These are phyloP conservation scores for Saposhnikovia divaricata DNA, from an alignment of 129 eudicot species.

Conservation along the genomic window DNA sequence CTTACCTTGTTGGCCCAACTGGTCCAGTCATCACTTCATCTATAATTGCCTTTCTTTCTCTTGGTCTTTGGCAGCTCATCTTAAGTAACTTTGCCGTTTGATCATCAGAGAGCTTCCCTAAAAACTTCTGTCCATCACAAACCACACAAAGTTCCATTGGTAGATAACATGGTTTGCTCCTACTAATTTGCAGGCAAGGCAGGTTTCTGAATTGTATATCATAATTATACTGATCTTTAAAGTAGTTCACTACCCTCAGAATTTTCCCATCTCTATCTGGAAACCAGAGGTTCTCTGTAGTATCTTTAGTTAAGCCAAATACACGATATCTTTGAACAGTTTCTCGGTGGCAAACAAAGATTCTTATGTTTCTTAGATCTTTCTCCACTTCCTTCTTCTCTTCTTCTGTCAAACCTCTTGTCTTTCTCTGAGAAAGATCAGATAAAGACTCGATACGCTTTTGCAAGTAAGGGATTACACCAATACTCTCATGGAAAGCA, in stretches of 20 bases:
- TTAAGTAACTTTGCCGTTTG: constrained; percentile 75
- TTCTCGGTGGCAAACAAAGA: constrained; percentile 78
- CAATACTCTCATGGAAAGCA: constrained; percentile 82
- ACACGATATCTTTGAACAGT: constrained; percentile 72
- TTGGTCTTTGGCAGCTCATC: constrained; percentile 84
- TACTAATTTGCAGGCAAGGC: constrained; percentile 90
- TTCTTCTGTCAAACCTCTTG: constrained; percentile 36
- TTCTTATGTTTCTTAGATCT: constrained; percentile 61
- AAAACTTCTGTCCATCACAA: constrained; percentile 93
- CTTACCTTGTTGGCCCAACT: constrained; percentile 84
- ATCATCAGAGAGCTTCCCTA: constrained; percentile 91
- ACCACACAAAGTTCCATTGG: constrained; percentile 96
- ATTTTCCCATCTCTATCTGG: constrained; percentile 57
- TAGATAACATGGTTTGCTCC: constrained; percentile 76
- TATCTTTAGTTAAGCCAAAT: constrained; percentile 65
- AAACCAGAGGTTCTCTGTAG: constrained; percentile 69
- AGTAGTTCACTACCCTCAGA: constrained; percentile 56
- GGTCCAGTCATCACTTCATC: constrained; percentile 84
- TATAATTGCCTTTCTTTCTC: constrained; percentile 69
- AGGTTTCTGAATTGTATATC: constrained; percentile 59
- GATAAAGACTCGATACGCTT: constrained; percentile 52
- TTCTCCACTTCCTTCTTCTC: constrained; percentile 79
- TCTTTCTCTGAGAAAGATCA: constrained; percentile 38
- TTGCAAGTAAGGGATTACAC: constrained; percentile 64
- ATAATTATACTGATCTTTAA: constrained; percentile 77